These are phyloP conservation scores for Polyplosphaeria fusca DNA, from an alignment of 495 filamentous ascomycete genomes.

Conservation along the genomic window DNA sequence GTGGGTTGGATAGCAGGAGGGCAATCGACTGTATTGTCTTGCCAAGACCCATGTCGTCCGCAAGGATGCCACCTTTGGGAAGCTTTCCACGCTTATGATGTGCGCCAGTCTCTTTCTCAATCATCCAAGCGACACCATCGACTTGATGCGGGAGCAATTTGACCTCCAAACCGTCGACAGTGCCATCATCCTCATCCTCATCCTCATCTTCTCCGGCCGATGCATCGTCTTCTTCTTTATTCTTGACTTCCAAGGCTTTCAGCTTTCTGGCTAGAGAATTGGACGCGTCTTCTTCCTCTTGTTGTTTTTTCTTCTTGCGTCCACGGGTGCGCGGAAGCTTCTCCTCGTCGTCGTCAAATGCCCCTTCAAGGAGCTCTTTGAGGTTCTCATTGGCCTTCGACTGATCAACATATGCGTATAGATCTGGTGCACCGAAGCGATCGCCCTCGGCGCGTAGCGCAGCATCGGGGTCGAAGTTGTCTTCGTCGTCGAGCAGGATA, in stretches of 20 bases:
- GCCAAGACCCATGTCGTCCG: conserved; percentile 83
- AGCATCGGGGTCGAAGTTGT: conserved; percentile 44
- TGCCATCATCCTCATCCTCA: conserved; percentile 67
- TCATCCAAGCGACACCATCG: conserved; percentile 91
- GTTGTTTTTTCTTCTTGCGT: conserved; percentile 48
- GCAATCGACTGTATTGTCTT: conserved; percentile 82
- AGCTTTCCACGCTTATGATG: conserved; percentile 70
- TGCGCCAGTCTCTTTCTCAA: conserved; percentile 75
- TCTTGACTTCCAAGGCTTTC: conserved; percentile 53
- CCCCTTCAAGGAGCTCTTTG: conserved; percentile 82
- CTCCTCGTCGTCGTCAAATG: conserved; percentile 79
- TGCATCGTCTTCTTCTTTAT: conserved; percentile 41
- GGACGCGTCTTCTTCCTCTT: conserved; percentile 41
- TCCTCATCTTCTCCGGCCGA: conserved; percentile 51
- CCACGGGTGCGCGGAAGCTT: conserved; percentile 52
- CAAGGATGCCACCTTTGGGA: conserved; percentile 81
- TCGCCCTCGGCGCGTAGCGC: conserved; percentile 31
- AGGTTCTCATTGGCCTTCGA: conserved; percentile 77
- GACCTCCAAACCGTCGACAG: conserved; percentile 79
- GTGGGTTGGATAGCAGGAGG: conserved; percentile 77
- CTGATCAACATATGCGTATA: conserved; percentile 69
- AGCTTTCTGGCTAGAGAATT: conserved; percentile 60
- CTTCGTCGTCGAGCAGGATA: conserved; percentile 31
- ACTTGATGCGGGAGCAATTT: conserved; percentile 89
- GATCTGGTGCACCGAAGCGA: conserved; percentile 49